Evolutionary conservation across 1,139 yeast genomes (phyloP).

Genomic region (Kluyveromyces sp.): DNA sequence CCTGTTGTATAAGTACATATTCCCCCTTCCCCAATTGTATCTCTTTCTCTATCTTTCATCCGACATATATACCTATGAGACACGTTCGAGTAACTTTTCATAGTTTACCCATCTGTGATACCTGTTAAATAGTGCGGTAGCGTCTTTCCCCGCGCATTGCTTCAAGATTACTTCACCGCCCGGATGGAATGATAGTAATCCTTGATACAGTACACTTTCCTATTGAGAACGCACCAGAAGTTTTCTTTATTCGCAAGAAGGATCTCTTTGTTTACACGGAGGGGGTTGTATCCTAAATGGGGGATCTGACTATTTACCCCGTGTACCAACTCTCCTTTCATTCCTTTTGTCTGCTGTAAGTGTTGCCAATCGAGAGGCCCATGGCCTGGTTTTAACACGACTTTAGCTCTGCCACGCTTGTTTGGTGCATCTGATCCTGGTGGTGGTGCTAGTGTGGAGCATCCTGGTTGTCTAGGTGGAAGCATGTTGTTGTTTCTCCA

Average conservation of each 20-base stretch:
- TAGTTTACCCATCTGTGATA: constrained; percentile 88
- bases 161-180: constrained; percentile 80
- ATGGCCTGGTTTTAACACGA: constrained; percentile 27
- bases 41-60: not conserved
- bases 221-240: constrained; percentile 80
- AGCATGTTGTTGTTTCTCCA: not conserved
- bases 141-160: constrained; percentile 72
- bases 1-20: not conserved
- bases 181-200: constrained; percentile 83
- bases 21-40: not conserved
- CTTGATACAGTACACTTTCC: constrained; percentile 78
- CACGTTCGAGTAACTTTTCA: constrained; percentile 77
- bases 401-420: constrained; percentile 16
- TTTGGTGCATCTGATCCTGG: not conserved
- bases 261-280: constrained; percentile 53
- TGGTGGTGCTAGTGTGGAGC: constrained; percentile 8
- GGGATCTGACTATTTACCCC: constrained; percentile 16
- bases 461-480: constrained; percentile 7
- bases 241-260: constrained; percentile 61
- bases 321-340: constrained; percentile 17
- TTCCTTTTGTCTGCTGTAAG: constrained; percentile 13
- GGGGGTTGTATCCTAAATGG: constrained; percentile 27
- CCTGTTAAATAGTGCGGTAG: constrained; percentile 68
- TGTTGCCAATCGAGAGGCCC: constrained; percentile 30
- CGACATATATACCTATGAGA: constrained; percentile 46